These are phyloP conservation scores for Lasiodiplodia sp. DNA, from an alignment of 2,329 filamentous ascomycete genomes.

Conservation along the genomic window DNA sequence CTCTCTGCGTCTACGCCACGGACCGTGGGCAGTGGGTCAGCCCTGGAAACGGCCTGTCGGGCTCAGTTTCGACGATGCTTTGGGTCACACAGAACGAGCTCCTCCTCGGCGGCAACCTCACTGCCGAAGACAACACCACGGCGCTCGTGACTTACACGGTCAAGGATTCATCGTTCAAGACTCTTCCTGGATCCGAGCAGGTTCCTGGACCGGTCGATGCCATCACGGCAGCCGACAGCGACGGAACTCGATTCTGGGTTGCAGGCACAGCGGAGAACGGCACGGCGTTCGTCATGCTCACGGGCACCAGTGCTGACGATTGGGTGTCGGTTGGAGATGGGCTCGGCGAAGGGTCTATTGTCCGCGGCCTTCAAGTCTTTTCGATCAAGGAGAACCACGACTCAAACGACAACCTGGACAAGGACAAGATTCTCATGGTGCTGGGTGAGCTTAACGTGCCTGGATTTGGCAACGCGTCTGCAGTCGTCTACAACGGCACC, in stretches of 20 bases:
- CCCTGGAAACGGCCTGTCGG: slow-evolving; percentile 75
- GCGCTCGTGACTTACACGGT: slow-evolving; percentile 78
- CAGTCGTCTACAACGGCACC: slow-evolving; percentile 86
- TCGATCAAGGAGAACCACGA: slow-evolving; percentile 73
- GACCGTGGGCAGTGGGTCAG: slow-evolving; percentile 78
- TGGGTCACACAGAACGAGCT: slow-evolving; percentile 79
- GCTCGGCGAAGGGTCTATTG: slow-evolving; percentile 70
- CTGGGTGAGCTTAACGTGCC: slow-evolving; percentile 83
- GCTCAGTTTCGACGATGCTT: slow-evolving; percentile 73
- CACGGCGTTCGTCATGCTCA: slow-evolving; percentile 69
- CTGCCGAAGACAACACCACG: slow-evolving; percentile 68
- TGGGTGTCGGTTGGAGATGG: slow-evolving; percentile 72
- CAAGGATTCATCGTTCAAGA: slow-evolving; percentile 70
- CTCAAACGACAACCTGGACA: slow-evolving; percentile 67
- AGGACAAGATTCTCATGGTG: slow-evolving; percentile 77
- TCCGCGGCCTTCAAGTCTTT: slow-evolving; percentile 85
- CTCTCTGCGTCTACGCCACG: slow-evolving; percentile 81
- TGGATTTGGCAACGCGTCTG: slow-evolving; percentile 80
- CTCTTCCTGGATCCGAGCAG: slow-evolving; percentile 65
- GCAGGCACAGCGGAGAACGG: slow-evolving; percentile 74
- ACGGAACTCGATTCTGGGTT: slow-evolving; percentile 80
- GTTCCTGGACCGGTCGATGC: slow-evolving; percentile 84
- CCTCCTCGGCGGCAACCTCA: slow-evolving; percentile 79
- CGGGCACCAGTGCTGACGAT: slow-evolving; percentile 78
- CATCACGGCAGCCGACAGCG: slow-evolving; percentile 75